phyloP scores from a whole-genome alignment of 345 rosid species.

The Aegle marmelos region DNA sequence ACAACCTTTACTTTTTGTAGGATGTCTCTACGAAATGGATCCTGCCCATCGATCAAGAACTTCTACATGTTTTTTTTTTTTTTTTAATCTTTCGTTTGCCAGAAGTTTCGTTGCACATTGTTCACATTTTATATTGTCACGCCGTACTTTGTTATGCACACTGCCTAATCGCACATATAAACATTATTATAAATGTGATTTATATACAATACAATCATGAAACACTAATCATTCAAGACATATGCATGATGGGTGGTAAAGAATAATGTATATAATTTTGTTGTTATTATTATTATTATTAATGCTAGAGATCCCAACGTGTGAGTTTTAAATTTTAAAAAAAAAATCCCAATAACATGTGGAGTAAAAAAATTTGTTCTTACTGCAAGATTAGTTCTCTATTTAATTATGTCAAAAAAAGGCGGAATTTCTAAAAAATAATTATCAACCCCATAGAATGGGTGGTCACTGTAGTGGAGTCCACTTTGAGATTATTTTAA shows the following conservation, averaged over 20 bases:
- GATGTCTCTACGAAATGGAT: not conserved
- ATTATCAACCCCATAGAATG: not conserved
- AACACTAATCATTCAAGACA: no score
- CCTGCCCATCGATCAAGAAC: not conserved
- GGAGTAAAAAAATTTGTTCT: not conserved
- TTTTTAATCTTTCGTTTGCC: not conserved
- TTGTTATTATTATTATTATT: no score
- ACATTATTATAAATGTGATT: no score
- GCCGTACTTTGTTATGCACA: not conserved
- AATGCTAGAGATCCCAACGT: no score
- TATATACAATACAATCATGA: no score
- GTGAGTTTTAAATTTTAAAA: no score
- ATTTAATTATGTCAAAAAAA: not conserved
- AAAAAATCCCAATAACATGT: no score
- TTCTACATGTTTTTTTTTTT: not conserved
- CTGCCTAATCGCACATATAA: no score
- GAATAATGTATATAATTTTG: no score
- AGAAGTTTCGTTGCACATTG: not conserved
- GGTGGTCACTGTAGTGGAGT: not conserved
- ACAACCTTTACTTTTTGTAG: not conserved
- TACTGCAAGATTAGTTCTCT: not conserved
- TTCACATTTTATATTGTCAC: not conserved
- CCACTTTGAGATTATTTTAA: constrained; percentile 12
- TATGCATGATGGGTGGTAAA: no score
- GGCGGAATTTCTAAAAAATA: not conserved